These are phyloP conservation scores for Stellera chamaejasme DNA, from an alignment of 345 rosid species.

Conservation along the genomic window DNA sequence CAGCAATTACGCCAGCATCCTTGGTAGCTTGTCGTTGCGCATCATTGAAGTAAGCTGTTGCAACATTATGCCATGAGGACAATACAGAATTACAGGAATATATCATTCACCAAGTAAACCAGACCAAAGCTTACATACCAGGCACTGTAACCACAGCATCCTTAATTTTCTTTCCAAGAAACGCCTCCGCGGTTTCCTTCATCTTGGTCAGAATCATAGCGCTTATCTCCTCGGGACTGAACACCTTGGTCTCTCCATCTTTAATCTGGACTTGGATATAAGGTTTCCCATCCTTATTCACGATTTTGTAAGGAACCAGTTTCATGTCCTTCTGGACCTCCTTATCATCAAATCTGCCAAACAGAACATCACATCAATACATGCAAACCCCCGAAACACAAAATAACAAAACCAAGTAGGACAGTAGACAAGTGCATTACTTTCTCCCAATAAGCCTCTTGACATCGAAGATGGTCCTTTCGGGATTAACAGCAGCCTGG, in stretches of 20 bases:
- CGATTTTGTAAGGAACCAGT: conserved; percentile 85
- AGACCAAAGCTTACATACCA: conserved; percentile 33
- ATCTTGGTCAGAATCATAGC: conserved; percentile 87
- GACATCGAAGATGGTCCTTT: conserved; percentile 87
- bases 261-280: conserved; percentile 80
- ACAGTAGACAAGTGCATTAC: conserved; percentile 25
- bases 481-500: conserved; percentile 82
- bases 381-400: background rate
- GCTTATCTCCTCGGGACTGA: conserved; percentile 93
- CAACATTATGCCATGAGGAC: conserved; percentile 4
- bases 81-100: background rate
- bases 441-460: conserved; percentile 95
- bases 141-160: conserved; percentile 99
- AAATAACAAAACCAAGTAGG: background rate
- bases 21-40: conserved; percentile 99
- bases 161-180: conserved; percentile 97
- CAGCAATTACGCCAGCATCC: conserved; percentile 95
- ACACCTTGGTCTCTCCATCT: conserved; percentile 95
- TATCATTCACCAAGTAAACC: no score
- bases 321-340: conserved; percentile 95
- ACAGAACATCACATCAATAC: conserved; percentile 1
- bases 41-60: conserved; percentile 92
- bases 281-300: conserved; percentile 90
- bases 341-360: conserved; percentile 70
- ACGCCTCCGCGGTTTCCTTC: conserved; percentile 99